A percentile compares a stretch with the other conserved stretches of the same genome.
These are phyloP conservation scores for Aspergillus proliferans DNA, from an alignment of 2,329 filamentous ascomycete genomes.

Conservation along the genomic window DNA sequence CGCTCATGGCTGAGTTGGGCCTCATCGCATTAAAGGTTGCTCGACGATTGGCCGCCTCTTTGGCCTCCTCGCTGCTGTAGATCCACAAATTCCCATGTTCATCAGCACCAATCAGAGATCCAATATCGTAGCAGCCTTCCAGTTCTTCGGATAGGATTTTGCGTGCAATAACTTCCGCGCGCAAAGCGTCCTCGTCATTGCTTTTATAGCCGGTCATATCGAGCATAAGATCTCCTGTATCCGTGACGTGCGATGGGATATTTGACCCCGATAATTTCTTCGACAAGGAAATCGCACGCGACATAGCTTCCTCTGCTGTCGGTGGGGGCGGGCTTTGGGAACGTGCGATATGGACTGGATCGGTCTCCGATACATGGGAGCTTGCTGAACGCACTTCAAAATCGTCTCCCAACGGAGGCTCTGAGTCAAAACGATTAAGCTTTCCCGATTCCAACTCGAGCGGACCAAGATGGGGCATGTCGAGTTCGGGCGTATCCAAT, in stretches of 20 bases:
- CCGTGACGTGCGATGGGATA: slow-evolving; percentile 87
- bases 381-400: slow-evolving; percentile 19
- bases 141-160: slow-evolving; percentile 90
- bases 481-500: slow-evolving; percentile 24
- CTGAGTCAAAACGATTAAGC: slow-evolving; percentile 48
- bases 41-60: slow-evolving; percentile 72
- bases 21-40: slow-evolving; percentile 49
- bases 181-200: slow-evolving; percentile 83
- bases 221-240: slow-evolving; percentile 89
- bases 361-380: slow-evolving; percentile 8
- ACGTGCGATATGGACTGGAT: slow-evolving; percentile 31
- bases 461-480: slow-evolving; percentile 20
- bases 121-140: slow-evolving; percentile 93
- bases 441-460: slow-evolving; percentile 31
- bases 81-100: slow-evolving; percentile 98
- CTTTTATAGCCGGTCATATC: slow-evolving; percentile 98
- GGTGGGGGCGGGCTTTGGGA: slow-evolving; percentile 73
- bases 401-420: slow-evolving; percentile 43
- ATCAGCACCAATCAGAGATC: slow-evolving; percentile 88
- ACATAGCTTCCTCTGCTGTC: slow-evolving; percentile 66
- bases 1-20: slow-evolving; percentile 48
- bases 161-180: slow-evolving; percentile 86
- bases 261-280: slow-evolving; percentile 83
- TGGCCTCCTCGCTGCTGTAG: slow-evolving; percentile 95
- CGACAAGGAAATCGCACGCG: slow-evolving; percentile 76